Base-by-base conservation (phyloP, 768 basidiomycete species). In the Strobilomyces echinocephalus region DNA sequence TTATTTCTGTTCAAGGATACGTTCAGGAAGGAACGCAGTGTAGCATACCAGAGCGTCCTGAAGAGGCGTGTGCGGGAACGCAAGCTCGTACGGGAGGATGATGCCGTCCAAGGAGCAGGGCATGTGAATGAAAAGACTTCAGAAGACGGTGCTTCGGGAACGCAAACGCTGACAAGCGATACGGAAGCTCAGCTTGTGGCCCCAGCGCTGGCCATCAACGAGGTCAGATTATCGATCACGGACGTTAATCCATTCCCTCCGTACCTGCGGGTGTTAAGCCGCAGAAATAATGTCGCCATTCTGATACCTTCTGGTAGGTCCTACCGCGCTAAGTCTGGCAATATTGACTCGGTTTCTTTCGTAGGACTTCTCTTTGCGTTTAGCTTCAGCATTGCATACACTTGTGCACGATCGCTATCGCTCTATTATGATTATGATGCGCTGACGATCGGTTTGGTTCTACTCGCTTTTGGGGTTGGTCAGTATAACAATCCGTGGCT, bases 11-110 rank as follows among this genome's bases (percentile, higher is more conserved):
- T 93, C 74, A 79, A 79, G 50, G 91, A 97, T 63, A 92, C 91
- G 0, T 95, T 89, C 72, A 79, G 93, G 31, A 76, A 78, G 56
- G 90, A 95, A 62, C 83, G 94, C 35, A 94, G 91, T 52, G 69
- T 87, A 15, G 76, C 82, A 1, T 95, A 95, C 66, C 90, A 91
- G 63, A 76, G 76, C 9, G 81, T 85, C 0, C 67, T 89, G 46
- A 78, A 75, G 57, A 72, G 71, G 33, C 74, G 74, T 7, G 46
- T 73, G 12, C 69, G 66, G 16, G 66, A 65, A 18, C 60, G 51
- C 28, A 57, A 55, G 45, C 18, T 30, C 5, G 18, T 6, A 6
- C 53, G 61, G 24, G 62, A 66, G 21, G 62, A 69, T 52, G 45
- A 46, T 49, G 15, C 9, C 0, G 6, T 14, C 1, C 50, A 11